Evolutionary conservation across 371 early-diverging fungal species (phyloP), one percentile per base, ranked within the genome.

Genomic region (Mucor indicus): DNA sequence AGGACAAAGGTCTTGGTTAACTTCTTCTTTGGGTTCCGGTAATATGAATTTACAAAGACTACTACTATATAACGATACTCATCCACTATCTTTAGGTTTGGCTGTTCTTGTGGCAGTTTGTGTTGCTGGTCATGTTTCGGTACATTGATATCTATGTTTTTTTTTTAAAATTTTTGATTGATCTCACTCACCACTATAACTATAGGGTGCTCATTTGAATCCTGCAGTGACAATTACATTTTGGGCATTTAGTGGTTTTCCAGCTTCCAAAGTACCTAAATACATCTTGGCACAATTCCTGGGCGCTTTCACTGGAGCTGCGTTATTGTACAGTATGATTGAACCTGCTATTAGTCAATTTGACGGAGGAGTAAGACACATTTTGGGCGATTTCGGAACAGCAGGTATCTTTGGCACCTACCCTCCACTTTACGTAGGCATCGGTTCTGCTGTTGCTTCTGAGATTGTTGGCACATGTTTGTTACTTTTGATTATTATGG

Each of bases 401-500:
- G 86, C 76, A 66, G 96, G 95, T 33, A 81, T 86, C 12, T 74
- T 91, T 35, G 68, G 81, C 3, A 90, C 88, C 11, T 81, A 96
- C 71, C 77, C 82, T 50, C 62, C 62, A 8, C 38, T 49, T 5
- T 57, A 62, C 45, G 79, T 86, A 36, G 69, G 79, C 43, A 75
- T 72, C 39, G 59, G 62, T n/a, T 67, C 79, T 30, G 86, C 89
- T 1, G 79, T 86, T 54, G 68, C 81, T 30, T 79, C 84, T n/a
- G 94, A 93, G 73, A 64, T 86, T 36, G 55, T 92, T 53, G 88
- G 85, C 31, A 91, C 93, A 2, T 85, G 85, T n/a, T 50, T 91
- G 23, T 68, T 93, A 29, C 39, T 84, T 30, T 63, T 91, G 17
- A 69, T 86, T 44, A 80, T 92, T 47, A 76, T 86, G 62, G 72